Conservation (phyloP, 2,329 filamentous ascomycete genomes). For the Penicillium sp. region DNA sequence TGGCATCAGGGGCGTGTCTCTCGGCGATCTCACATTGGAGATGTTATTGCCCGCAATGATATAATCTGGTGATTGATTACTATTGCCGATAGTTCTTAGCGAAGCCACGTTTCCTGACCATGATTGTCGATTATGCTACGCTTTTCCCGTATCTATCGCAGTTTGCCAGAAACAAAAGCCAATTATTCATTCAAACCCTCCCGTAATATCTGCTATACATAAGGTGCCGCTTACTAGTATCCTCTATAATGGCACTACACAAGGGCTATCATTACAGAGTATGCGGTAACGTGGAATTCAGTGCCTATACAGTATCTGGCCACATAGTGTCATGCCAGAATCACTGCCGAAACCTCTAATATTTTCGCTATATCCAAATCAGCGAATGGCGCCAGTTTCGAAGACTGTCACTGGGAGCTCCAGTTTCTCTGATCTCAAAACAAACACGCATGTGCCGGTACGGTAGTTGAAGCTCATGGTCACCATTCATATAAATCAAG, state of each 20-base stretch:
- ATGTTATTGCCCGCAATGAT: background rate
- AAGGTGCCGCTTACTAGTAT: background rate
- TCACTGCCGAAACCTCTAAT: no score
- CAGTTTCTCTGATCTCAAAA: no score
- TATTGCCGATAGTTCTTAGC: slow-evolving; percentile 6
- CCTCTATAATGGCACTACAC: background rate
- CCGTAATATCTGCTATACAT: background rate
- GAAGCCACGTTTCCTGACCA: slow-evolving; percentile 12
- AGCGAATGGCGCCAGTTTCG: no score
- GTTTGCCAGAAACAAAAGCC: slow-evolving; percentile 22
- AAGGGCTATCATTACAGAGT: background rate
- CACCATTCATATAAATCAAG: background rate
- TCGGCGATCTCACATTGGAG: slow-evolving; percentile 5
- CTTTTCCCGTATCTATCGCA: slow-evolving; percentile 6
- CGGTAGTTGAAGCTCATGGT: no score
- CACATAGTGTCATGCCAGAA: no score
- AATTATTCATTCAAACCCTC: background rate
- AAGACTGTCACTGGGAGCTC: no score
- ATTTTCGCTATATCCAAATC: no score
- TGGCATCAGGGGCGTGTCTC: slow-evolving; percentile 13
- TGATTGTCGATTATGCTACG: slow-evolving; percentile 10
- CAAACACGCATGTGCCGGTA: no score
- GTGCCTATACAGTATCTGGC: no score
- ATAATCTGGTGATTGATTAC: background rate
- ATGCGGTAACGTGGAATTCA: no score